Percentiles rank a stretch among this genome's conserved stretches.
Evolutionary conservation across 495 filamentous ascomycete genomes (phyloP).

Genomic region (Hyaloscypha bicolor): DNA sequence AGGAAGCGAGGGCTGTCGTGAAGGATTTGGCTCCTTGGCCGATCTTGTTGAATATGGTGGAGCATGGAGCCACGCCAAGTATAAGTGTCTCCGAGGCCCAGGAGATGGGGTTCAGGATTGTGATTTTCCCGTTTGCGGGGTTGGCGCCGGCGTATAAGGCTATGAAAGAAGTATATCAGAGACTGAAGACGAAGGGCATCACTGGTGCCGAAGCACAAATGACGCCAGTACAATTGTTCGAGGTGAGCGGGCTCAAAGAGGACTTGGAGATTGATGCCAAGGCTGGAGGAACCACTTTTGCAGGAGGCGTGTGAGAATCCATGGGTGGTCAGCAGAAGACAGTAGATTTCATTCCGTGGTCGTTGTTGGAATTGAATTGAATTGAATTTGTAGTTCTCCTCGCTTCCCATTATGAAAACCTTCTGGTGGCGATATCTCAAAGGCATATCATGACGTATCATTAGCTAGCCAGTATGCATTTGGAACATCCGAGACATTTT

Average conservation of each 20-base stretch:
- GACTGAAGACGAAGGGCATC: conserved; percentile 51
- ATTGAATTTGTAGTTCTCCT: too few relatives aligned
- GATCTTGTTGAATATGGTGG: conserved; percentile 65
- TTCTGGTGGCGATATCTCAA: too few relatives aligned
- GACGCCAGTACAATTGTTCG: conserved; percentile 37
- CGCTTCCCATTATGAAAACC: too few relatives aligned
- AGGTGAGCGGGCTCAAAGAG: conserved; percentile 25
- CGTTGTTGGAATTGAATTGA: background rate
- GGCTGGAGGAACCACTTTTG: conserved; percentile 26
- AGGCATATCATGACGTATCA: too few relatives aligned
- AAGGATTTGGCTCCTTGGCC: conserved; percentile 60
- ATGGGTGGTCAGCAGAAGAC: too few relatives aligned
- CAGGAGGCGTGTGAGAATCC: background rate
- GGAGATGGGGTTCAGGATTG: conserved; percentile 64
- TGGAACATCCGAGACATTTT: background rate
- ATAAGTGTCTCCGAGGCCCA: conserved; percentile 59
- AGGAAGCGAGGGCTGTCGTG: conserved; percentile 53
- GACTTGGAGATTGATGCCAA: conserved; percentile 22
- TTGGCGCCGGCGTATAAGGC: conserved; percentile 55
- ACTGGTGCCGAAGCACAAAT: conserved; percentile 49
- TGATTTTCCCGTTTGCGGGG: conserved; percentile 60
- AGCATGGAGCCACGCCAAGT: conserved; percentile 59
- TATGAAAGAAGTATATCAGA: conserved; percentile 46
- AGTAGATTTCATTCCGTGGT: too few relatives aligned
- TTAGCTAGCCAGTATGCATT: background rate